Base-by-base conservation (phyloP, 306 rosid genomes). In the Sophora flavescens region DNA sequence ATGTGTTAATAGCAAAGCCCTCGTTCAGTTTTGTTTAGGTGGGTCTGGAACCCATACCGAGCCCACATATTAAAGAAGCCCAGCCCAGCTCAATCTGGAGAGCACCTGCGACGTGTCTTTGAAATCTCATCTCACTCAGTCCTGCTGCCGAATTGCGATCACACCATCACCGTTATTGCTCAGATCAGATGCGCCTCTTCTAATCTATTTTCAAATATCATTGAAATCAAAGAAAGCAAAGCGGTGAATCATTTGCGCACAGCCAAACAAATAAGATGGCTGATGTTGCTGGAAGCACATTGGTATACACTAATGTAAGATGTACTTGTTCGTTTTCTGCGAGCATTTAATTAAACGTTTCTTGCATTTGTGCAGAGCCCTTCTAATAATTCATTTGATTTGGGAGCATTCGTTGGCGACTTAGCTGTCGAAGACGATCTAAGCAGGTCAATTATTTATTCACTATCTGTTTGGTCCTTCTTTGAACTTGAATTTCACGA, bases 371-470 rank as follows among this genome's bases (percentile, higher is more conserved):
- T 71, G 80, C 74, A 78, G 90, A 82, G 63, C 6, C 84, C 79
- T 18, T 38, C 76, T 44, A 71, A 44, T 8, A 70, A 44, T 72
- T 74, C 60, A 44, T 88, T 91, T 77, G 96, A 87, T 87, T 81
- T 93, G 82, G 96, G 91, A 80, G 88, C 93, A 11, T 91, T 93
- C 65, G 97, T 89, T 81, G 96, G 97, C 39, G 96, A 93, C 82
- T 83, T 90, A 71, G 84, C 68, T 50, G 78, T 90, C 14, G 98
- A 91, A 83, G 98, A 93, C 45, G 96, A 93, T 74, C 83, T 83
- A 17, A 83, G 83, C 91, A 85, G 91, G 98, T 91, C 16, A 47
- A 11, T 12, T 47, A 11, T 53, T 61, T 10, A 8, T 3, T 65
- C 33, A 33, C 11, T 1, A 11, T 47, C 18, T 33, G 18, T 16